These are phyloP conservation scores for Ophiostoma angusticollis DNA, from an alignment of 2,329 filamentous ascomycete species.

Conservation along the genomic window DNA sequence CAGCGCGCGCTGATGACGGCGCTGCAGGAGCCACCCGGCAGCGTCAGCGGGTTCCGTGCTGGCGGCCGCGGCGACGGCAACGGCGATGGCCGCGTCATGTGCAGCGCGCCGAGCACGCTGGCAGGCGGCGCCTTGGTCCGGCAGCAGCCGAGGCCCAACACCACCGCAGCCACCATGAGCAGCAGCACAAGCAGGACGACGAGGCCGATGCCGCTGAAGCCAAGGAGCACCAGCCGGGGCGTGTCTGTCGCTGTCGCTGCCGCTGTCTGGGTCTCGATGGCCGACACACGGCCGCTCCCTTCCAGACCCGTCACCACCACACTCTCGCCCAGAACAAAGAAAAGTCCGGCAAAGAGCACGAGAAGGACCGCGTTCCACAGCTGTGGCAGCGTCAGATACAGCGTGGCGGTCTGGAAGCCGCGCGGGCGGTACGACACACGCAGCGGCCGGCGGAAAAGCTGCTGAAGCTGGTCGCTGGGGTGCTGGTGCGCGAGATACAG, in stretches of 20 bases:
- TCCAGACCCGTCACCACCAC: conserved; percentile 27
- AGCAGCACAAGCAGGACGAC: conserved; percentile 30
- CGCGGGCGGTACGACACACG: conserved; percentile 31
- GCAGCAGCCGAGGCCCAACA: conserved; percentile 28
- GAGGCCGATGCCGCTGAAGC: conserved; percentile 31
- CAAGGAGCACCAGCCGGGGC: conserved; percentile 22
- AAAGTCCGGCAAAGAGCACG: conserved; percentile 29
- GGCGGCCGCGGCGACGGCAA: no score
- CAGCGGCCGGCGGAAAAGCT: conserved; percentile 22
- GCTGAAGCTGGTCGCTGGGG: conserved; percentile 2
- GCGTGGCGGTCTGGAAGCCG: conserved; percentile 32
- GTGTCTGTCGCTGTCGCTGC: no score
- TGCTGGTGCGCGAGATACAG: conserved; percentile 18
- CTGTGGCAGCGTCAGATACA: conserved; percentile 38
- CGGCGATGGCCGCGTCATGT: no score
- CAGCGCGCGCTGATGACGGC: conserved; percentile 39
- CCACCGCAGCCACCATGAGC: conserved; percentile 20
- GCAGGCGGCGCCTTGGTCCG: conserved; percentile 23
- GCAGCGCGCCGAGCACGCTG: not conserved
- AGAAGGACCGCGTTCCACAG: conserved; percentile 32
- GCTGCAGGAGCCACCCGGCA: conserved; percentile 36
- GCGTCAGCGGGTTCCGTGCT: conserved; percentile 34
- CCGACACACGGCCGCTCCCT: conserved; percentile 27
- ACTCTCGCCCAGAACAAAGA: conserved; percentile 34
- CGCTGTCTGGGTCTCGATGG: conserved; percentile 4